Conservation (phyloP, 1,284 basidiomycete species). For the Apiotrichum sp. region DNA sequence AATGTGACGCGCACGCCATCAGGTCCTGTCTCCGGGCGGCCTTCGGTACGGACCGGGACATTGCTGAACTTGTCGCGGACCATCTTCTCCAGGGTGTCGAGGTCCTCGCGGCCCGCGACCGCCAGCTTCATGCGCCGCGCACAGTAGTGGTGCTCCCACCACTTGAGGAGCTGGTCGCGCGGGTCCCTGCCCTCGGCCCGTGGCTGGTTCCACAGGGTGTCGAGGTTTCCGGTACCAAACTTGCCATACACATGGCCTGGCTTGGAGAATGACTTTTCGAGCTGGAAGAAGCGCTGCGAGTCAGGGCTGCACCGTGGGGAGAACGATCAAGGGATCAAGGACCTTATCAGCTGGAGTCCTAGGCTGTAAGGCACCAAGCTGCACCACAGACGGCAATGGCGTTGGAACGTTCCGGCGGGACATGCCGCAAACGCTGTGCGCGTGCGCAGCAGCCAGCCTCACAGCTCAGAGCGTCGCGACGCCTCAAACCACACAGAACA, state of each 20-base stretch:
- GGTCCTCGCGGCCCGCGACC: slow-evolving; percentile 75
- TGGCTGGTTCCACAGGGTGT: slow-evolving; percentile 65
- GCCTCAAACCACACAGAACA: no score
- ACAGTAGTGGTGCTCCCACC: slow-evolving; percentile 91
- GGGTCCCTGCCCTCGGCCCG: slow-evolving; percentile 68
- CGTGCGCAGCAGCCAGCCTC: no score
- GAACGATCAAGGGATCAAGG: no score
- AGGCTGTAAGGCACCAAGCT: no score
- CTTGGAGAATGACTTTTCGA: slow-evolving; percentile 82
- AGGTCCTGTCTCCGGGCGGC: slow-evolving; percentile 24
- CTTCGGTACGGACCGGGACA: slow-evolving; percentile 41
- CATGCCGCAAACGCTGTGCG: no score
- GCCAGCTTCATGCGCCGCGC: slow-evolving; percentile 90
- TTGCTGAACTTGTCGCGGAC: slow-evolving; percentile 41
- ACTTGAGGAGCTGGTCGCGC: slow-evolving; percentile 82
- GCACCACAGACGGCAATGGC: no score
- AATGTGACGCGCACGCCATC: slow-evolving; percentile 53
- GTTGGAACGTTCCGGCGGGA: no score
- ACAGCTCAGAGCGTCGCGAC: no score
- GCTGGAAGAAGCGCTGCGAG: slow-evolving; percentile 89
- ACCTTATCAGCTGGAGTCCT: no score
- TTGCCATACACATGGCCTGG: slow-evolving; percentile 82
- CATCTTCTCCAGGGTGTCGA: slow-evolving; percentile 43
- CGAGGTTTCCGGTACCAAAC: slow-evolving; percentile 84
- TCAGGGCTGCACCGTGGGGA: not conserved